phyloP scores from a whole-genome alignment of 2,329 filamentous ascomycete genomes.

The Tolypocladium tundrense region DNA sequence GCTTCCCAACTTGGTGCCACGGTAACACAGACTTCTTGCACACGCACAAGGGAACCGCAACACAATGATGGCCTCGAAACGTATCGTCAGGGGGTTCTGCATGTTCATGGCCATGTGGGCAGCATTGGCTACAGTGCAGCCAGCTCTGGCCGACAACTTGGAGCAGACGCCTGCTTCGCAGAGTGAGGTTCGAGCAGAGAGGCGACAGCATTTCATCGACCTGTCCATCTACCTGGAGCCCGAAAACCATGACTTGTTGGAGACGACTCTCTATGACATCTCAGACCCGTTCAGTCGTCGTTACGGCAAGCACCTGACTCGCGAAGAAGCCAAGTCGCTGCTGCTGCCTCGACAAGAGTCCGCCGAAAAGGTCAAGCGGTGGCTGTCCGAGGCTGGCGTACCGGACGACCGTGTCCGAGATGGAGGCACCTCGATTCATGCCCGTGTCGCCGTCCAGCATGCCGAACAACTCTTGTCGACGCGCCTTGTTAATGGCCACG shows the following conservation, averaged over 20 bases:
- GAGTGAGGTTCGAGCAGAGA: not conserved
- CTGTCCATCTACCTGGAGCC: not conserved
- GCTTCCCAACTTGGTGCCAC: too few species aligned
- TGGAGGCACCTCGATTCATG: conserved; percentile 29
- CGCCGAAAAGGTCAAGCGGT: conserved; percentile 28
- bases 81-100: not conserved
- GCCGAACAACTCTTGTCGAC: conserved; percentile 31
- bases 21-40: not conserved
- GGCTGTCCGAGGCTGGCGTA: conserved; percentile 32
- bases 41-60: not conserved
- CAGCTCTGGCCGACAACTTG: not conserved
- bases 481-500: not conserved
- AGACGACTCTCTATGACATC: conserved; percentile 34
- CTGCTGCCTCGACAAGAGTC: conserved; percentile 31
- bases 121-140: not conserved
- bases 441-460: conserved; percentile 26
- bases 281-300: conserved; percentile 34
- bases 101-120: not conserved
- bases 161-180: not conserved
- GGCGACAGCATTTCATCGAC: not conserved
- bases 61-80: not conserved
- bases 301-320: conserved; percentile 39
- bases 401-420: conserved; percentile 23
- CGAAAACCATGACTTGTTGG: conserved; percentile 18
- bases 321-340: conserved; percentile 37